A percentile compares a stretch with the other conserved stretches of the same genome.
phyloP scores from a whole-genome alignment of 306 rosid species.

The Malus orientalis region DNA sequence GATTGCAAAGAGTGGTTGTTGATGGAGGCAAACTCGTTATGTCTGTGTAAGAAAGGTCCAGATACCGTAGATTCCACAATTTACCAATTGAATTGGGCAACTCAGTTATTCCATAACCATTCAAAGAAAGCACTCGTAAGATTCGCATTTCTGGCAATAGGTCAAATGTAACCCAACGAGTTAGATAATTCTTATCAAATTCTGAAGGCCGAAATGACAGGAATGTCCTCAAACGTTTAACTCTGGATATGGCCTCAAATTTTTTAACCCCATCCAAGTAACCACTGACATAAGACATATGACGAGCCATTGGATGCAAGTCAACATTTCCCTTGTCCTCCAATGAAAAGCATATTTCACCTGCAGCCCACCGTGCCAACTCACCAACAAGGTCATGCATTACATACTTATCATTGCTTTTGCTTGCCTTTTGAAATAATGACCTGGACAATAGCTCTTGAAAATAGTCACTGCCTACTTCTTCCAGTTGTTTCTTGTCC shows the following conservation, averaged over 20 bases:
- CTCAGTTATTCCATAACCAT: background rate
- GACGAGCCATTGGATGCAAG: background rate
- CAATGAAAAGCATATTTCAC: background rate
- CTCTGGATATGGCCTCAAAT: background rate
- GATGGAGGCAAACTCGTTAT: slow-evolving; percentile 13
- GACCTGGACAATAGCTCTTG: slow-evolving; percentile 15
- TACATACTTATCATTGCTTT: background rate
- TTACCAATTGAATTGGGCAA: slow-evolving; percentile 1
- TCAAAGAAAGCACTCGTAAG: slow-evolving; percentile 15
- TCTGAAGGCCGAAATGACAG: background rate
- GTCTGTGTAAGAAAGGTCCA: background rate
- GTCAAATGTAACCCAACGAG: background rate
- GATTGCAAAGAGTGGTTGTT: slow-evolving; percentile 9
- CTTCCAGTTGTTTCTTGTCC: background rate
- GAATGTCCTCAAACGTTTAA: background rate
- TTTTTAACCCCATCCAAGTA: background rate
- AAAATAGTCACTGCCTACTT: slow-evolving; percentile 15
- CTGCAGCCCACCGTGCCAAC: slow-evolving; percentile 13
- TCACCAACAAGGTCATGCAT: slow-evolving; percentile 44
- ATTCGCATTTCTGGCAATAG: background rate
- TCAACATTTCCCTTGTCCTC: background rate
- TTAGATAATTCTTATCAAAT: no score
- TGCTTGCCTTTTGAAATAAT: slow-evolving; percentile 12
- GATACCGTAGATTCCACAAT: slow-evolving; percentile 17
- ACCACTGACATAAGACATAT: slow-evolving; percentile 3